Conservation (phyloP, 345 rosid genomes). For the Rhodamnia rubescens region DNA sequence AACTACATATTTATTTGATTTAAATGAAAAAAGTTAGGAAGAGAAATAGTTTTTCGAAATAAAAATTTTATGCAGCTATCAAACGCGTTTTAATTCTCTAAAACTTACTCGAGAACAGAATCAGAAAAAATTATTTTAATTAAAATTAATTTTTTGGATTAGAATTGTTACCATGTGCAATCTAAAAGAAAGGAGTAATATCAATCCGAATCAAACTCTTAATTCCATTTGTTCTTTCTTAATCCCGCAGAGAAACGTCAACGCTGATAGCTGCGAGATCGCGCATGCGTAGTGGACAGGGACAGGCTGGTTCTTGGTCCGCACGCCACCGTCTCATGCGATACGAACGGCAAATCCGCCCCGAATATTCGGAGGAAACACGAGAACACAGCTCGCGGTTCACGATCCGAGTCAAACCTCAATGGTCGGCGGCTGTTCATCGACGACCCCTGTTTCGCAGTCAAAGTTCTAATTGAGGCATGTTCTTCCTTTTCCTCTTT, state of each 20-base stretch:
- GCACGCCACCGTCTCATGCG: background rate
- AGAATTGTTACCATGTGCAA: too few species aligned
- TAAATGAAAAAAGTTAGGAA: too few species aligned
- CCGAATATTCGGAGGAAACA: background rate
- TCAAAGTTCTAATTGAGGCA: background rate
- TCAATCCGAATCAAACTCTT: background rate
- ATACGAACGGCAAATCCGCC: background rate
- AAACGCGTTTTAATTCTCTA: too few species aligned
- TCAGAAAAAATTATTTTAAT: too few species aligned
- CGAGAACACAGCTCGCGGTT: background rate
- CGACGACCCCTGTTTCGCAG: background rate
- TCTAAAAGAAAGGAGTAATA: background rate
- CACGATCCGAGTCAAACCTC: background rate
- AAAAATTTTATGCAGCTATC: too few species aligned
- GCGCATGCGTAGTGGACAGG: background rate
- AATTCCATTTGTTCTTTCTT: background rate
- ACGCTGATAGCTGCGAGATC: background rate
- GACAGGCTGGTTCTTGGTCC: background rate
- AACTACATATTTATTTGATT: too few species aligned
- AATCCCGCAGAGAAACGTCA: fast-evolving
- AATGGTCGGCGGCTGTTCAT: background rate
- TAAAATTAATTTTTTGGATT: too few species aligned
- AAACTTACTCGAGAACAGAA: too few species aligned
- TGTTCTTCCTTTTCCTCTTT: background rate
- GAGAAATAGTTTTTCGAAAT: too few species aligned